Evolutionary conservation across 1,139 yeast genomes (phyloP), one percentile per base, ranked within the genome.

Genomic region (Yamadazyma conglobata): DNA sequence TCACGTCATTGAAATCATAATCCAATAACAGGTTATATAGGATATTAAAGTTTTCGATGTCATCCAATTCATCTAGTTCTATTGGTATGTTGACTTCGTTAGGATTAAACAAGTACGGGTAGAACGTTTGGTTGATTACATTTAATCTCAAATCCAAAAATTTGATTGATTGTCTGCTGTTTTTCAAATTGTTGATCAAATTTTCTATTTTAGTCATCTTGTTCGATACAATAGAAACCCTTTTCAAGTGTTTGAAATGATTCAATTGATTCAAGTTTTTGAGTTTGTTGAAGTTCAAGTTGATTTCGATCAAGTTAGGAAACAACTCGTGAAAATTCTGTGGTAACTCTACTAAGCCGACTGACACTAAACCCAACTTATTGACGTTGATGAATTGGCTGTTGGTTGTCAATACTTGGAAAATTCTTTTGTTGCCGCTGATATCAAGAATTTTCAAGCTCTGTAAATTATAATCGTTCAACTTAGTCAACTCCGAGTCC

Each of bases 91-190:
- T 35, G 12, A 60, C 42, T 38, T 71, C 76, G 11, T 65, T 59
- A 3, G 73, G 70, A 38, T 64, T 66, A 48, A 74, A 74, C 2
- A 75, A 72, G 44, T 61, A 73, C 1, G 80, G 78, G 45, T 76
- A 75, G 26, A 72, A 58, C 10, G 62, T 67, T 21, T 56, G 52
- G 24, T 68, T 74, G 24, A 73, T 43, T 7, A 77, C 70, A 42
- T 77, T 77, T 34, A 73, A 65, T 31, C 81, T 55, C 26, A 73
- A 42, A 47, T 76, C 82, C 12, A 76, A 46, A 8, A 60, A 52
- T 33, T 50, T 57, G 34, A 76, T 49, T 2, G 57, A 44, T 6
- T 45, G 33, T 25, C 75, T 50, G 1, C 60, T 48, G 0, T 54
- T 56, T 7, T 53, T 43, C 21, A 65, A 47, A 4, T 64, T 58